These are phyloP conservation scores for Solanum clarkiae DNA, from an alignment of 257 asterid genomes.

Conservation along the genomic window DNA sequence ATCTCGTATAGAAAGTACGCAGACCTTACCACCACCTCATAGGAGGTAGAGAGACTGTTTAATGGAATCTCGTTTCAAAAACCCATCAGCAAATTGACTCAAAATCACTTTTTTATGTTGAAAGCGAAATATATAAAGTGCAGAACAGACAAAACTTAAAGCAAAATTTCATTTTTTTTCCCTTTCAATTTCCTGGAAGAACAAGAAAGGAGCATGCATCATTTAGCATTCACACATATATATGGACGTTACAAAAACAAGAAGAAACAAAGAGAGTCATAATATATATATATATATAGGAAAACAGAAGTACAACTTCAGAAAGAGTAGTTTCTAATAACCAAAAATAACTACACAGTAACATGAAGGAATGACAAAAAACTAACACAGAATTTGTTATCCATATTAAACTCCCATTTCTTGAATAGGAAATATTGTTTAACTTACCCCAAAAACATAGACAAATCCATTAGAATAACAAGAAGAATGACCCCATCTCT, in stretches of 20 bases:
- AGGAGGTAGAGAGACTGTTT: no score
- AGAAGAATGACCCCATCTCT: slow-evolving; percentile 99
- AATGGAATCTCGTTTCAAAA: no score
- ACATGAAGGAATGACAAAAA: background rate
- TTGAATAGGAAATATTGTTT: background rate
- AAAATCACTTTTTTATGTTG: background rate
- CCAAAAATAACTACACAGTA: background rate
- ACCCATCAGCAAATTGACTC: background rate
- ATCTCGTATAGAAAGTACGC: no score
- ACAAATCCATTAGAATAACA: slow-evolving; percentile 63
- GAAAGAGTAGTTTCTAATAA: background rate
- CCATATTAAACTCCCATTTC: background rate
- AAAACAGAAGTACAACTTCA: background rate
- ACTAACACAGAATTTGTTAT: background rate
- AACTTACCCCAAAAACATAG: slow-evolving; percentile 73
- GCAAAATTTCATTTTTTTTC: background rate
- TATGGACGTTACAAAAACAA: background rate
- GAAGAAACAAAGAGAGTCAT: background rate
- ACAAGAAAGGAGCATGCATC: background rate
- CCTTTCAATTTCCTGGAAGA: background rate
- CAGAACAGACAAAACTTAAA: background rate
- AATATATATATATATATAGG: background rate
- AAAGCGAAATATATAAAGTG: background rate
- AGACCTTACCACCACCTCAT: no score
- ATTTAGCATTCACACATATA: background rate